phyloP scores from a whole-genome alignment of 768 basidiomycete genomes.

The Pulveroboletus ravenelii region DNA sequence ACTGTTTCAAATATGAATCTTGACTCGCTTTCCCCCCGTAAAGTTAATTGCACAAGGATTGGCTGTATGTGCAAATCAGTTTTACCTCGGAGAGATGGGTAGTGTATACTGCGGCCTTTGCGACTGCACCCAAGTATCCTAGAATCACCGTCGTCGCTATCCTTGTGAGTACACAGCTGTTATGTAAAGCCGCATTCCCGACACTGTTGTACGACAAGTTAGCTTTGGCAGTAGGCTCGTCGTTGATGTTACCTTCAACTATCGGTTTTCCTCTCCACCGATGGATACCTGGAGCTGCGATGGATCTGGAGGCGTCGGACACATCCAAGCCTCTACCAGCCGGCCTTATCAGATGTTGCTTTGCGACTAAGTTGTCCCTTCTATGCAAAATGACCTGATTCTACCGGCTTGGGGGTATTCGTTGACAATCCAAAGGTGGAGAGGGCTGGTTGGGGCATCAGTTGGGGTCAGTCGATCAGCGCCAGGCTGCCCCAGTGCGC shows the following conservation, averaged over 20 bases:
- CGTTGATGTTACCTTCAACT: background rate
- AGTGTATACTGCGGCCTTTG: background rate
- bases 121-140: background rate
- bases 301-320: background rate
- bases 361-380: background rate
- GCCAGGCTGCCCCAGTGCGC: background rate
- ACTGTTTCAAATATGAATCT: background rate
- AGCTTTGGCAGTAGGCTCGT: background rate
- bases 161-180: background rate
- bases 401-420: background rate
- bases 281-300: background rate
- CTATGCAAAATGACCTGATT: background rate
- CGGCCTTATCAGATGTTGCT: too few species aligned
- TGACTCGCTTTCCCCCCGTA: background rate
- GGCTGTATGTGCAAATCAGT: background rate
- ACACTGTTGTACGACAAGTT: background rate
- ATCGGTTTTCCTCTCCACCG: background rate
- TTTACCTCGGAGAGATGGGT: background rate
- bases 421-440: background rate
- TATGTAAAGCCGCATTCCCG: background rate
- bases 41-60: background rate
- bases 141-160: background rate
- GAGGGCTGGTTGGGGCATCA: background rate
- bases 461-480: background rate
- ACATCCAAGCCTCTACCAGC: background rate